Conservation (phyloP, 768 basidiomycete species). For the Suillus tomentosus region DNA sequence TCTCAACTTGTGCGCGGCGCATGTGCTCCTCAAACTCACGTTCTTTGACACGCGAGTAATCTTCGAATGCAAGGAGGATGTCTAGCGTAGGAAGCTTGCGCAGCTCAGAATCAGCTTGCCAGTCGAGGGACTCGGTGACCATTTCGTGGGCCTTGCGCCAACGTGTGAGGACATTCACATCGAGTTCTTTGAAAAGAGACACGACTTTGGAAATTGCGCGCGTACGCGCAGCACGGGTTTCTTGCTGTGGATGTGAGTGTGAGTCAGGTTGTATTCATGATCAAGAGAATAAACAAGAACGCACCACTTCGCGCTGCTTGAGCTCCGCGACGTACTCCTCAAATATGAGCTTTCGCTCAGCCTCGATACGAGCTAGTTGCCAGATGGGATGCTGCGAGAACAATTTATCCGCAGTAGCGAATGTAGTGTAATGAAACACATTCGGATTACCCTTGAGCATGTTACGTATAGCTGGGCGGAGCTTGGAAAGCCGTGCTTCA, state of each 20-base stretch:
- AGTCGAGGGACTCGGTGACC: constrained; percentile 76
- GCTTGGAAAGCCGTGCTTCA: constrained; percentile 78
- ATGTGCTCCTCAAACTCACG: constrained; percentile 90
- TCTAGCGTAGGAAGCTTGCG: constrained; percentile 87
- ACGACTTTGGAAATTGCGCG: constrained; percentile 86
- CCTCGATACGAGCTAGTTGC: constrained; percentile 82
- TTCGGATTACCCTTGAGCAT: constrained; percentile 86
- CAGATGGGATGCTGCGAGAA: constrained; percentile 90
- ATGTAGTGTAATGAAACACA: constrained; percentile 91
- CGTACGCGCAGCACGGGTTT: constrained; percentile 71
- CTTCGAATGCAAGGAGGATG: constrained; percentile 91
- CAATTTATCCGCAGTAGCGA: constrained; percentile 82
- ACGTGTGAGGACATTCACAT: constrained; percentile 90
- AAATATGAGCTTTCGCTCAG: constrained; percentile 85
- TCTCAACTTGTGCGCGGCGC: constrained; percentile 78
- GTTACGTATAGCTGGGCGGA: constrained; percentile 84
- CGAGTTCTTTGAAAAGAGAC: constrained; percentile 79
- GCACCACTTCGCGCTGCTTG: constrained; percentile 85
- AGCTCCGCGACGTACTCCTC: constrained; percentile 90
- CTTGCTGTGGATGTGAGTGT: constrained; percentile 52
- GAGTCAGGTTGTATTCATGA: constrained; percentile 14
- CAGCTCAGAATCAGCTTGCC: constrained; percentile 75
- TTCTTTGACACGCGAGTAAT: constrained; percentile 88
- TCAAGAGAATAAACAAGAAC: constrained; percentile 29
- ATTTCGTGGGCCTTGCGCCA: constrained; percentile 86